Evolutionary conservation across 306 rosid genomes (phyloP).

Genomic region (Nissolia schottii): DNA sequence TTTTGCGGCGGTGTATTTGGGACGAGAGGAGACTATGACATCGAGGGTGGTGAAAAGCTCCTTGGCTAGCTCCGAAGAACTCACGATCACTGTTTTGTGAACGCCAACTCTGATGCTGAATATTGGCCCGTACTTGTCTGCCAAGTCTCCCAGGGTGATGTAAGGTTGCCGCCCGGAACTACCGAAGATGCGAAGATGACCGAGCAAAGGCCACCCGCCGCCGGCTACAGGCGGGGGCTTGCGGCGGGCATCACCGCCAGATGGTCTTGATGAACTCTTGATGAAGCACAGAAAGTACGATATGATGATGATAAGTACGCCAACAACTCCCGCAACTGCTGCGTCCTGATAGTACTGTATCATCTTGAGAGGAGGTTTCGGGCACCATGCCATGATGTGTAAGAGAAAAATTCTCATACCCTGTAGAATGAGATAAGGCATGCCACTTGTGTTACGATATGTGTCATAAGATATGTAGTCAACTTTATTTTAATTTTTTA

Average conservation of each 20-base stretch:
- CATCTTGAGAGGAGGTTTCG: neutral
- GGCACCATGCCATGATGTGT: too few relatives aligned
- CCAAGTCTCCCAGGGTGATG: constrained; percentile 39
- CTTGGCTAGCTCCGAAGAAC: constrained; percentile 43
- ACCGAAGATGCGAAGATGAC: constrained; percentile 46
- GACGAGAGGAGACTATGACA: constrained; percentile 33
- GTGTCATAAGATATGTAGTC: too few relatives aligned
- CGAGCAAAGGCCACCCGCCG: constrained; percentile 62
- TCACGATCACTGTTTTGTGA: constrained; percentile 38
- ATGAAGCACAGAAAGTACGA: neutral
- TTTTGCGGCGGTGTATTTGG: constrained; percentile 24
- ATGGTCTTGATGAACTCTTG: neutral
- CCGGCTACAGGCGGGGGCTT: constrained; percentile 48
- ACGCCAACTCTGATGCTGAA: constrained; percentile 36
- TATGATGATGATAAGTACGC: constrained; percentile 18
- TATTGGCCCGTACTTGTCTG: constrained; percentile 45
- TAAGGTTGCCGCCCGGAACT: constrained; percentile 32
- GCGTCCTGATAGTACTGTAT: neutral
- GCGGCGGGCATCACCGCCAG: neutral
- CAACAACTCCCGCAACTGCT: neutral
- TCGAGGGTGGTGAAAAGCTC: constrained; percentile 53
- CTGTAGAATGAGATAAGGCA: too few relatives aligned
- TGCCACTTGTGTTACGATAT: too few relatives aligned
- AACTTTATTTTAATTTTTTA: too few relatives aligned
- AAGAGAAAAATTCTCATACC: too few relatives aligned